Conservation (phyloP, 306 rosid genomes). For the Crataegus laevigata region DNA sequence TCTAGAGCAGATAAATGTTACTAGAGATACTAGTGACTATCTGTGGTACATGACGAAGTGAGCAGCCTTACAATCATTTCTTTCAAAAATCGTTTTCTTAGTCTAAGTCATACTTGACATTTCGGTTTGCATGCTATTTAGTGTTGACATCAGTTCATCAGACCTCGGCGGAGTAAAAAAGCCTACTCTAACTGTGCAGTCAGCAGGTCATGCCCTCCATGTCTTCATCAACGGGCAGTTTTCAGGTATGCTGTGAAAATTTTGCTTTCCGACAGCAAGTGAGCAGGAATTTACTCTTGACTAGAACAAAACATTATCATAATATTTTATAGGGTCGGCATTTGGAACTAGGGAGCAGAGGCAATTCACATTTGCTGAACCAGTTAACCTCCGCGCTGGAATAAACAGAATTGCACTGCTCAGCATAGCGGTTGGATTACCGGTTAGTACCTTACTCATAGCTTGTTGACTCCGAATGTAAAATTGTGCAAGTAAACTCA, state of each 20-base stretch:
- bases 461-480: background rate
- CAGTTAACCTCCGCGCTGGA: slow-evolving; percentile 63
- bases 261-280: background rate
- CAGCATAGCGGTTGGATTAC: slow-evolving; percentile 86
- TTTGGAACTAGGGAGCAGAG: slow-evolving; percentile 64
- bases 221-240: slow-evolving; percentile 79
- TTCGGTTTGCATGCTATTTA: slow-evolving; percentile 24
- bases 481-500: background rate
- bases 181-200: slow-evolving; percentile 60
- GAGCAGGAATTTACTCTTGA: background rate
- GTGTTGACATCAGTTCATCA: slow-evolving; percentile 65
- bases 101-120: background rate
- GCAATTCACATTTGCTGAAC: slow-evolving; percentile 62
- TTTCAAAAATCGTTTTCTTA: background rate
- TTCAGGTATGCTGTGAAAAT: slow-evolving; percentile 40
- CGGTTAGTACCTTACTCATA: slow-evolving; percentile 42
- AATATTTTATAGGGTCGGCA: slow-evolving; percentile 58
- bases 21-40: slow-evolving; percentile 82
- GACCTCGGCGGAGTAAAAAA: slow-evolving; percentile 66
- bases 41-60: slow-evolving; percentile 94
- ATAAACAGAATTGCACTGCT: slow-evolving; percentile 75
- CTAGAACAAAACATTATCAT: background rate
- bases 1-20: slow-evolving; percentile 69
- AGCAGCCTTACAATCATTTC: slow-evolving; percentile 10
- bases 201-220: slow-evolving; percentile 84